phyloP scores from a whole-genome alignment of 768 basidiomycete species.

The Pleurotus pulmonarius region DNA sequence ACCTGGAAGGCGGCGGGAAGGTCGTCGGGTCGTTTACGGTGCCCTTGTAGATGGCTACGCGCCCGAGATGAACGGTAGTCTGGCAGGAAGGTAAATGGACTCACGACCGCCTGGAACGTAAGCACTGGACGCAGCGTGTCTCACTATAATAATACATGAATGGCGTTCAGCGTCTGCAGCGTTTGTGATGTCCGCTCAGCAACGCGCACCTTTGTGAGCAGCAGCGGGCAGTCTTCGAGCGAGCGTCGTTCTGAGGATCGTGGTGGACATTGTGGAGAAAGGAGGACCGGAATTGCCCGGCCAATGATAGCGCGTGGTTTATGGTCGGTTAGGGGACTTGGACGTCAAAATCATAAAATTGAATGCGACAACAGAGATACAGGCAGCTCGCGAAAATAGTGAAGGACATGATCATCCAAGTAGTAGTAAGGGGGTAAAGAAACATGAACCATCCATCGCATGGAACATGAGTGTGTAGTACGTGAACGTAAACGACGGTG shows the following conservation, averaged over 20 bases:
- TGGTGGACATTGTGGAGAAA: not conserved
- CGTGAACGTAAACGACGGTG: constrained; percentile 2
- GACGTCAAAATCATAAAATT: constrained; percentile 2
- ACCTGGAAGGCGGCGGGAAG: constrained; percentile 77
- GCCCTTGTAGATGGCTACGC: constrained; percentile 77
- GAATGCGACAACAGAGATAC: not conserved
- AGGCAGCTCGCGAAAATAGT: not conserved
- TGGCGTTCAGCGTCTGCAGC: constrained; percentile 9
- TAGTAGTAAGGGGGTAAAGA: not conserved
- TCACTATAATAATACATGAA: constrained; percentile 31
- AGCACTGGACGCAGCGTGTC: constrained; percentile 30
- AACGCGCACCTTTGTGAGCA: constrained; percentile 33
- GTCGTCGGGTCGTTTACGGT: constrained; percentile 93
- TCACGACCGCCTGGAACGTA: constrained; percentile 73
- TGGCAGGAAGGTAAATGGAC: constrained; percentile 22
- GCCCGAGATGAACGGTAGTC: not conserved
- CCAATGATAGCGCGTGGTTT: too few relatives aligned
- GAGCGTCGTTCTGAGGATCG: constrained; percentile 43
- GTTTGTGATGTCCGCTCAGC: not conserved
- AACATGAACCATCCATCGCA: not conserved
- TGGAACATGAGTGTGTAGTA: not conserved
- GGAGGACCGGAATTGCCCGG: too few relatives aligned
- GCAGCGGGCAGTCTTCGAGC: constrained; percentile 38
- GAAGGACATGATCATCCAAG: not conserved
- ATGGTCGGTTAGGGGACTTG: too few relatives aligned